These are phyloP conservation scores for Naganishia randhawae DNA, from an alignment of 768 basidiomycete species.

Conservation along the genomic window DNA sequence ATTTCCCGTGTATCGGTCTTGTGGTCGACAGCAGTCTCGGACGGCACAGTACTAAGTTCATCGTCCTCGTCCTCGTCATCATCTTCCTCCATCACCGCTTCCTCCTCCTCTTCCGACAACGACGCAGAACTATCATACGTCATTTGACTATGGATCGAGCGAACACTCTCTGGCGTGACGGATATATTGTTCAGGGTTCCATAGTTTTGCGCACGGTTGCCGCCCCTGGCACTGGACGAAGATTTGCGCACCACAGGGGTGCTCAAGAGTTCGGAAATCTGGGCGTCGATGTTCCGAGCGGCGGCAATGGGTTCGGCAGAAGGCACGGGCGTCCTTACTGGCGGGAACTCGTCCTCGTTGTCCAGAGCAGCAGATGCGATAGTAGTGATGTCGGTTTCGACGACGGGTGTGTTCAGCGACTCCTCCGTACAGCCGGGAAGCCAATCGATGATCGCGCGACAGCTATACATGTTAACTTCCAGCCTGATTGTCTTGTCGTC, in stretches of 20 bases:
- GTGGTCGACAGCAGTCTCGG: not conserved
- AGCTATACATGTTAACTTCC: constrained; percentile 31
- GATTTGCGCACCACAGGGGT: not conserved
- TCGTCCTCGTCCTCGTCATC: constrained; percentile 11
- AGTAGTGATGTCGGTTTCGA: not conserved
- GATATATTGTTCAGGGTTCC: not conserved
- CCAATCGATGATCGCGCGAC: constrained; percentile 22
- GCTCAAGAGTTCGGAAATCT: not conserved
- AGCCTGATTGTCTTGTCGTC: constrained; percentile 3
- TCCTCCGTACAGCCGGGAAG: not conserved
- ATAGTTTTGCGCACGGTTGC: not conserved
- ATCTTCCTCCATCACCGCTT: not conserved
- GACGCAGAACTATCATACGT: constrained; percentile 9
- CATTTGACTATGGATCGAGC: constrained; percentile 27
- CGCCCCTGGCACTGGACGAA: not conserved
- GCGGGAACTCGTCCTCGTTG: not conserved
- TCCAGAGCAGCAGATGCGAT: not conserved
- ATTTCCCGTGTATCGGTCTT: not conserved
- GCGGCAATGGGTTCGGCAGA: not conserved
- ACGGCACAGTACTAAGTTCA: not conserved
- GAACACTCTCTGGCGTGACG: not conserved
- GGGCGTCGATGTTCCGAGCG: not conserved
- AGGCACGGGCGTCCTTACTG: not conserved
- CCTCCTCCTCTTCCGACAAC: not conserved
- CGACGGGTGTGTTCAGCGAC: not conserved